Base-by-base conservation (phyloP, 805 yeast genomes). In the Myxozyma melibiosi region DNA sequence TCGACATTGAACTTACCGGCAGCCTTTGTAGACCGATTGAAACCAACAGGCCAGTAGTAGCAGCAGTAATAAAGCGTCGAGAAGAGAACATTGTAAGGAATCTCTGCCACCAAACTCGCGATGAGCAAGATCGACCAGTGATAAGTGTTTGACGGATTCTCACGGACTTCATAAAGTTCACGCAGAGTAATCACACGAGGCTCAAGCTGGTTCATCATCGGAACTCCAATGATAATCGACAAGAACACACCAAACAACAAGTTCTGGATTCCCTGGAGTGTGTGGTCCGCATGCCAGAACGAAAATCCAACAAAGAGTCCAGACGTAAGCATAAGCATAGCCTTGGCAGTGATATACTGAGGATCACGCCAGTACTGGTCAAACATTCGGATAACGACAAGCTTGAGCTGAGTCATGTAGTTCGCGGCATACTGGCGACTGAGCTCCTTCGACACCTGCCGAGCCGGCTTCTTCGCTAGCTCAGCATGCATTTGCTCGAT, bases 231-330 rank as follows among this genome's bases (percentile, higher is more conserved):
- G 53, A 84, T 78, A 66, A 83, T 75, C 46, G 85, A 74, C 73
- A 85, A 74, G 66, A 85, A 83, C 2, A 46, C 31, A 81, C 75
- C 79, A 66, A 85, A 81, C 76, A 84, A 74, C 55, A 80, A 77
- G 69, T 84, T 81, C 67, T 78, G 83, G 67, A 84, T 73, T 54
- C 87, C 88, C 45, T 77, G 75, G 44, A 78, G 65, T 35, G 81
- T 68, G 38, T 74, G 73, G 53, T 78, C 80, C 42, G 84, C 79
- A 65, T 84, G 77, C 74, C 78, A 84, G 72, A 84, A 88, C 0
- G 85, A 76, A 71, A 88, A 88, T 41, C 96, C 95, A 61, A 84
- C 80, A 69, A 85, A 84, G 20, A 87, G 67, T 37, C 88, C 82
- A 44, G 83, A 76, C 14, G 79, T 68, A 35, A 78, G 68, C 61